Evolutionary conservation across 2,329 filamentous ascomycete species (phyloP).

Genomic region (Hypoxylon sp.): DNA sequence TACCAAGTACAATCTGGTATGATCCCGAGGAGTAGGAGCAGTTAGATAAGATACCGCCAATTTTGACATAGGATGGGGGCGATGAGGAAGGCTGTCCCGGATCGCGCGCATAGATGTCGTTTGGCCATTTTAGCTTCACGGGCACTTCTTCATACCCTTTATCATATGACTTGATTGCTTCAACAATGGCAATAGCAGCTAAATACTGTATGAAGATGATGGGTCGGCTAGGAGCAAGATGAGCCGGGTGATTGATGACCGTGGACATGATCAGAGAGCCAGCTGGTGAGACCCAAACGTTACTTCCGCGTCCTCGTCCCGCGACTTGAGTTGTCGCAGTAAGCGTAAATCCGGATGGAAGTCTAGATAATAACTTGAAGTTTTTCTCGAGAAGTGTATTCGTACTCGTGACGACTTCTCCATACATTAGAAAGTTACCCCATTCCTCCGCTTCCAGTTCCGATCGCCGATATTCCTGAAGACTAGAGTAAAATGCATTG

Average conservation of each 20-base stretch:
- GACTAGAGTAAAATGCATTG: constrained; percentile 79
- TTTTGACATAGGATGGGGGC: constrained; percentile 79
- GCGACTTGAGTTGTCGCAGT: constrained; percentile 91
- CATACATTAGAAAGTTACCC: constrained; percentile 85
- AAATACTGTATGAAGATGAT: constrained; percentile 97
- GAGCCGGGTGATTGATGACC: constrained; percentile 85
- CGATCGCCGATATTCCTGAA: constrained; percentile 75
- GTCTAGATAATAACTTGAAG: constrained; percentile 77
- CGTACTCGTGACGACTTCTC: constrained; percentile 93
- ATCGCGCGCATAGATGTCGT: constrained; percentile 88
- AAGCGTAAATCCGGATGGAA: constrained; percentile 89
- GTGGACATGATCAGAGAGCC: constrained; percentile 91
- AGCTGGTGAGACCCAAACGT: constrained; percentile 94
- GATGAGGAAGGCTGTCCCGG: constrained; percentile 66
- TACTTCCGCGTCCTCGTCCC: constrained; percentile 88
- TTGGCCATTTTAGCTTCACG: constrained; percentile 96
- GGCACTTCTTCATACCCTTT: constrained; percentile 80
- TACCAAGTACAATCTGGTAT: constrained; percentile 89
- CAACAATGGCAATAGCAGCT: constrained; percentile 86
- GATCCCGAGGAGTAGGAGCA: constrained; percentile 82
- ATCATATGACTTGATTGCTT: constrained; percentile 86
- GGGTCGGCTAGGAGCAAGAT: constrained; percentile 79
- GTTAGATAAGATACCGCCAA: constrained; percentile 93
- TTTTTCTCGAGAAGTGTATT: constrained; percentile 96
- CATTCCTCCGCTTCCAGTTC: constrained; percentile 74